Evolutionary conservation across 2,329 filamentous ascomycete genomes (phyloP), one percentile per base, ranked within the genome.

Genomic region (Grosmannia clavigera): DNA sequence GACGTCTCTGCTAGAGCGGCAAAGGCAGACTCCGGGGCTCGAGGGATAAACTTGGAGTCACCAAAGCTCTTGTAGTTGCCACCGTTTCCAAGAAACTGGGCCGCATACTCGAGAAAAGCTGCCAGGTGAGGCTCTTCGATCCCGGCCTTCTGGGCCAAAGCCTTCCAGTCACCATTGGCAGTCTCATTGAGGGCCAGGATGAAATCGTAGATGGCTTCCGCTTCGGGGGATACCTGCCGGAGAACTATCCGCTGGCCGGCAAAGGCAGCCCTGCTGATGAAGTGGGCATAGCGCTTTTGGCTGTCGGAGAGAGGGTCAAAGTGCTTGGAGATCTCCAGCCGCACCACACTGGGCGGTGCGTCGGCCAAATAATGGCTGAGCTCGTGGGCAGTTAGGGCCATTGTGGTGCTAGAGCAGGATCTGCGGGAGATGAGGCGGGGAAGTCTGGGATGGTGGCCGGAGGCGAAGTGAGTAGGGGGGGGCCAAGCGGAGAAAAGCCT

Each of bases 251-350:
- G 82, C 63, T 83, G 88, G 60, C 90, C 90, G 53, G 86, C 79
- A 69, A 91, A 90, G 7, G 88, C 83, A 62, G 88, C 88, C 70
- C 87, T 83, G 81, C 86, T 90, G 70, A 95, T 89, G 70, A 86
- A 91, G 75, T 96, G 92, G 64, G 92, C 88, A 78, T 96, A 96
- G 70, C 88, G 85, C 77, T 92, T 91, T 76, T 95, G 84, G 70
- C 87, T 78, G 68, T 88, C 82, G 58, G 75, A 80, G 63, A 94
- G 74, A 43, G 85, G 83, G 60, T 92, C 87, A 68, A 97, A 99
- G 74, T 97, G 92, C 70, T 90, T 88, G 75, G 90, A 90, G 71
- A 97, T 94, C 71, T 90, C 86, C 57, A 99, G 82, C 55, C 86
- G 84, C 61, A 96, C 92, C 60, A 96, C 84, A 56, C 86, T 88